Base-by-base conservation (phyloP, 805 yeast genomes). In the Ogataea polymorpha region DNA sequence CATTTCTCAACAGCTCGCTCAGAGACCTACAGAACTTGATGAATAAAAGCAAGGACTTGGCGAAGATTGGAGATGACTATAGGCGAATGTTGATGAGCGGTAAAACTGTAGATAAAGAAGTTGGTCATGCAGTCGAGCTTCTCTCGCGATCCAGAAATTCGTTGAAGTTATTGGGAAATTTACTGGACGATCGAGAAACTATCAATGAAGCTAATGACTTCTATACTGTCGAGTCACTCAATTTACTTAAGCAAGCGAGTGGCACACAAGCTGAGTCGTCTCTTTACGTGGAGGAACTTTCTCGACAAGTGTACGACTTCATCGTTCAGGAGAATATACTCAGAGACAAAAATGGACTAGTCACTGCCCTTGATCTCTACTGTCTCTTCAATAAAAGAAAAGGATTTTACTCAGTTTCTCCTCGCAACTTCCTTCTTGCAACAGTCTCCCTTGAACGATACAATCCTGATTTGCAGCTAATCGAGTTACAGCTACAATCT, bases 261-360 rank as follows among this genome's bases (percentile, higher is more conserved):
- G 23, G 8, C 15, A 17, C 34, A 7, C 6, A n/a, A 16, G 21
- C 42, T 43, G 24, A 39, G 47, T 4, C 51, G 61, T 4, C 37
- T 8, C 34, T 61, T 10, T 65, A 63, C 45, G 41, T 74, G 21
- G 77, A 79, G 44, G 96, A 88, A 53, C 65, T 88, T 13, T 77
- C 96, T 0, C 71, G 96, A 39, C 90, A 87, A 54, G 57, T 91
- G 3, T 80, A 87, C 29, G 96, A 86, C 51, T 89, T 79, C 59
- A 65, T 86, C 8, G 63, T 67, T 8, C 60, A 62, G 46, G 55
- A 66, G 45, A 57, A 64, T 54, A 52, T 80, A 17, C 50, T 80
- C 41, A 70, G 65, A 29, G 67, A 65, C 25, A 72, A 71, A 35
- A 81, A 82, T 32, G 86, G 85, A 2, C 65, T 80, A 14, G 66